Conservation (phyloP, 805 yeast genomes). For the Nakazawaea molendinolei region DNA sequence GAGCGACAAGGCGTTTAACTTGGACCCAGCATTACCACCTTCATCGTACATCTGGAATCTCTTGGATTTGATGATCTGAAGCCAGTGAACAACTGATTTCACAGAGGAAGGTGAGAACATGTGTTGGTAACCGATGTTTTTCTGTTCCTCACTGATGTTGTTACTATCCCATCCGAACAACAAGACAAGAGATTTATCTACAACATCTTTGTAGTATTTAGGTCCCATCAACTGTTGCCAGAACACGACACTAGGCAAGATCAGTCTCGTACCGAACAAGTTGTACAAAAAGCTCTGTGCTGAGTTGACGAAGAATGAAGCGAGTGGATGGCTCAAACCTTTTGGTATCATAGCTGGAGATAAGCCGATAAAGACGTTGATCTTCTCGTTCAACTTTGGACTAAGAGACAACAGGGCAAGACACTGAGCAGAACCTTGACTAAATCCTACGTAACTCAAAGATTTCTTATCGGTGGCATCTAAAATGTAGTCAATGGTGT, state of each 20-base stretch:
- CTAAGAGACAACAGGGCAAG: constrained; percentile 76
- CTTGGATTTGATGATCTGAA: constrained; percentile 73
- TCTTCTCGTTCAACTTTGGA: constrained; percentile 55
- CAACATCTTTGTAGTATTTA: constrained; percentile 61
- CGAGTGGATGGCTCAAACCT: constrained; percentile 69
- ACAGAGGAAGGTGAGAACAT: constrained; percentile 88
- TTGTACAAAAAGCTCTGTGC: constrained; percentile 68
- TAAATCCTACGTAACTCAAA: constrained; percentile 78
- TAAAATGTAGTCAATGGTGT: constrained; percentile 70
- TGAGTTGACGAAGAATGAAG: constrained; percentile 70
- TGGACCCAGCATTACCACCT: constrained; percentile 22
- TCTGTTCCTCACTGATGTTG: constrained; percentile 70
- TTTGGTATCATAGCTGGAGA: constrained; percentile 94
- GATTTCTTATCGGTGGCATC: constrained; percentile 34
- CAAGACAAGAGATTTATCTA: constrained; percentile 61
- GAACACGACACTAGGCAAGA: constrained; percentile 53
- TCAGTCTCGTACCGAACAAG: constrained; percentile 67
- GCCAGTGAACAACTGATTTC: constrained; percentile 93
- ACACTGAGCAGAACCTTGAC: constrained; percentile 94
- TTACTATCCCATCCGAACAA: constrained; percentile 75
- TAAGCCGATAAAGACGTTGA: constrained; percentile 42
- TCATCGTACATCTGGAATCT: constrained; percentile 90
- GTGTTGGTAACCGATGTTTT: constrained; percentile 76
- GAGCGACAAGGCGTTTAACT: constrained; percentile 24
- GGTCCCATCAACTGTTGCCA: constrained; percentile 81